Evolutionary conservation across 2,329 filamentous ascomycete genomes (phyloP), one percentile per base, ranked within the genome.

Genomic region (Dothidotthia symphoricarpi): DNA sequence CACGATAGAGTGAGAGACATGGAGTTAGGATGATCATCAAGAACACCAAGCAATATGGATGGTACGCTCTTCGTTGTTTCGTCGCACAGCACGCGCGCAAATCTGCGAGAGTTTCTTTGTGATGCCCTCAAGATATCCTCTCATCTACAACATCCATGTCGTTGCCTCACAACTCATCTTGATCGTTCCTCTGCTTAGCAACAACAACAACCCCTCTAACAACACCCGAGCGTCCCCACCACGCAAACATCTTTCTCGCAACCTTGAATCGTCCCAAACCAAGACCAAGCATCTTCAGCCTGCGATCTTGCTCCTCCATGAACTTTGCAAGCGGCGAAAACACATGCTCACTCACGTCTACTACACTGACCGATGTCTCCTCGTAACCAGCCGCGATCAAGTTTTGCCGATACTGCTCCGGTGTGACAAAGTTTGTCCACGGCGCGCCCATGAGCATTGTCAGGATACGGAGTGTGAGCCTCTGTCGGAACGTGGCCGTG

Each of bases 271-370:
- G 59, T 1, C 69, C 68, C 40, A 73, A 42, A 3, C 59, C 55
- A 19, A 72, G 41, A 2, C 71, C 68, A 43, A 64, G 59, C 17
- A 35, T 41, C 25, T 49, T 51, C 34, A 72, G 42, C 24, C 64
- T 62, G 14, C 31, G 37, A n/a, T 69, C 59, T 38, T 64, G 63
- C n/a, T 47, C 39, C 8, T 55, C 52, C 16, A 81, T 56, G 39
- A 72, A 78, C 1, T 35, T 47, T 3, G 72, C 68, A 12, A 81
- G 53, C 0, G 75, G 75, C 0, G 57, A 46, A 49, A 81, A 81
- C 0, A 80, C 76, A 43, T 77, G 57, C 4, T 70, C 64, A 2
- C 77, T 76, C 13, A 81, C 64, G 49, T 81, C 78, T 12, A 59
- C 57, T 1, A 79, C 66, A 16, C 61, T 57, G 28, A 79, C 72